Evolutionary conservation across 1,139 yeast genomes (phyloP).

Genomic region (Magnusiomyces ingens): DNA sequence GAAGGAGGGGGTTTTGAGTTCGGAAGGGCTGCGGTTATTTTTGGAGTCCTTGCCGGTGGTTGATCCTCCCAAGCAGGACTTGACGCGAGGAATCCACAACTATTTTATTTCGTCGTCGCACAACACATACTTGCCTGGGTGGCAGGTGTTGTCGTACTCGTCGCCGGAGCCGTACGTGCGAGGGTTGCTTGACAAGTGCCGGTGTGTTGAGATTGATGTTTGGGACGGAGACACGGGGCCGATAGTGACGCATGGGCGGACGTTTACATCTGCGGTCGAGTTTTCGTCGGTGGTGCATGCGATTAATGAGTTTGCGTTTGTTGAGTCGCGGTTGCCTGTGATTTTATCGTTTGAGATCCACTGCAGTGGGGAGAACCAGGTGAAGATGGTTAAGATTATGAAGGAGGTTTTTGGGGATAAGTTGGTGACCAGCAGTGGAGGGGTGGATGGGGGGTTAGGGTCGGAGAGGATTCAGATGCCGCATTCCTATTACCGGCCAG

Average conservation of each 20-base stretch:
- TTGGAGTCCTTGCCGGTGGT: background rate
- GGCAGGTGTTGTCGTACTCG: conserved; percentile 88
- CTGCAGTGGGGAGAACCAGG: conserved; percentile 63
- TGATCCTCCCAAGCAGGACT: conserved; percentile 34
- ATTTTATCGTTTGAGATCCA: conserved; percentile 83
- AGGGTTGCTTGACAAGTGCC: conserved; percentile 83
- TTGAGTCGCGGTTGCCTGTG: conserved; percentile 75
- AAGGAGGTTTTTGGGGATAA: conserved; percentile 52
- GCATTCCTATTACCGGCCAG: background rate
- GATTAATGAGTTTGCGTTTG: conserved; percentile 77
- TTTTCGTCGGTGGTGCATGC: conserved; percentile 59
- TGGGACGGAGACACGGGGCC: conserved; percentile 92
- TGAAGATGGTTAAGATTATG: conserved; percentile 46
- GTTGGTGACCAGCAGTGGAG: conserved; percentile 44
- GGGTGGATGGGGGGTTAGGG: conserved; percentile 14
- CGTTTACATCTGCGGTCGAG: conserved; percentile 69
- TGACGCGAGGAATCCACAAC: conserved; percentile 67
- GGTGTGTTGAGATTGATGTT: conserved; percentile 87
- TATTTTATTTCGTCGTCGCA: conserved; percentile 91
- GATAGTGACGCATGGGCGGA: conserved; percentile 81
- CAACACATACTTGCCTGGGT: conserved; percentile 82
- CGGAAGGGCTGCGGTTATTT: background rate
- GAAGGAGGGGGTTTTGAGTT: background rate
- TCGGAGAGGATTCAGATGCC: conserved; percentile 23
- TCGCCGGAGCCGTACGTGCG: conserved; percentile 88